Base-by-base conservation (phyloP, 1,139 yeast genomes). In the Pichia sp. region DNA sequence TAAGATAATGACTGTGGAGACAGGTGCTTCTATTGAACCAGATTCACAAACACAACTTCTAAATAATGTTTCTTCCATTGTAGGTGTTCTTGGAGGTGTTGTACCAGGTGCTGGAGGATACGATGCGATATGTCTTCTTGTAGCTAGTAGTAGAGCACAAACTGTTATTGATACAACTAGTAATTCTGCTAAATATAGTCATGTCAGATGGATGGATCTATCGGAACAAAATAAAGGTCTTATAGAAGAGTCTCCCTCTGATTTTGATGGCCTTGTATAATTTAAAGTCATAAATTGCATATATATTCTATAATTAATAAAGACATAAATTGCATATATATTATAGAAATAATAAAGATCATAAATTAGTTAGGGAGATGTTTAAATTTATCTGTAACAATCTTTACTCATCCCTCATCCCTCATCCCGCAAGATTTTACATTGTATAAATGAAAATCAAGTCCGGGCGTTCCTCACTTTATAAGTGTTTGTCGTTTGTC, bases 61-160 rank as follows among this genome's bases (percentile, higher is more conserved):
- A n/a, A 81, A 92, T 59, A 66, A 69, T 25, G 84, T 94, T 56
- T 58, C 65, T 27, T 46, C 61, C 0, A 56, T 86, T 26, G 71
- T 72, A 0, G 98, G 98, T 10, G 94, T 89, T 39, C 60, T 90
- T 28, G 95, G 96, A 0, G 97, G 96, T 9, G 94, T 92, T 34
- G 96, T 92, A 4, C 98, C 98, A 0, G 98, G 98, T 2, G 98
- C 98, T 0, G 98, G 98, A 28, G 98, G 98, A 0, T 86, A 80
- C 63, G 98, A 92, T 69, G 98, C 98, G 0, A 78, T 92, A 38
- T 78, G 95, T 52, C 62, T 90, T 33, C 66, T 92, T 34, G 83
- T 84, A 4, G 68, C 77, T 3, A 81, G 76, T 32, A 64, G 66
- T 1, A 66, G 78, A 4, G 65, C 79, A 5, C 61, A 63, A 0